Conservation (phyloP, 2,329 filamentous ascomycete genomes). For the Coniosporium tulheliwenetii region DNA sequence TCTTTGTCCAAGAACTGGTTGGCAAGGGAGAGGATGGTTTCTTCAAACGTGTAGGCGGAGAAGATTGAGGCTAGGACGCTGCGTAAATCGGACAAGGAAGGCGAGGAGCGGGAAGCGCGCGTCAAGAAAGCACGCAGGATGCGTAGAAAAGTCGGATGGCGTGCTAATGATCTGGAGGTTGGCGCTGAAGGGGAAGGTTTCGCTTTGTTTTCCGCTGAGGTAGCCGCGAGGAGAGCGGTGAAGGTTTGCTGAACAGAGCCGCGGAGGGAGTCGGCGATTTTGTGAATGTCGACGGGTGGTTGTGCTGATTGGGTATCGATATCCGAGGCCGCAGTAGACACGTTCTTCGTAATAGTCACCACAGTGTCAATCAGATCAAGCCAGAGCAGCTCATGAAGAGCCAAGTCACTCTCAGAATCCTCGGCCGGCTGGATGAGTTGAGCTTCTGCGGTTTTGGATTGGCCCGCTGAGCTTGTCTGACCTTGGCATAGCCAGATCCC, state of each 20-base stretch:
- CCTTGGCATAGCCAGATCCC: slow-evolving; percentile 92
- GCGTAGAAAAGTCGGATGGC: slow-evolving; percentile 58
- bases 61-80: slow-evolving; percentile 80
- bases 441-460: slow-evolving; percentile 17
- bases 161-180: slow-evolving; percentile 5
- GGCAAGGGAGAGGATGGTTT: slow-evolving; percentile 71
- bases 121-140: slow-evolving; percentile 81
- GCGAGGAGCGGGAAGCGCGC: slow-evolving; percentile 64
- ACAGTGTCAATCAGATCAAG: slow-evolving; percentile 48
- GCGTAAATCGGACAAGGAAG: slow-evolving; percentile 74
- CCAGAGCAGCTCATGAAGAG: slow-evolving; percentile 48
- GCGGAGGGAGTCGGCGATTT: slow-evolving; percentile 53
- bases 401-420: slow-evolving; percentile 40
- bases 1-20: slow-evolving; percentile 80
- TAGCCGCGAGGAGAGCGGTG: slow-evolving; percentile 67
- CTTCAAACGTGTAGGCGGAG: slow-evolving; percentile 88
- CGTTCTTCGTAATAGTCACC: slow-evolving; percentile 35
- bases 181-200: slow-evolving; percentile 9
- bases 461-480: slow-evolving; percentile 46
- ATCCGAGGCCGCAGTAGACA: slow-evolving; percentile 23
- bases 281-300: slow-evolving; percentile 18
- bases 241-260: slow-evolving; percentile 80
- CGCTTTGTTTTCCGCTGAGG: slow-evolving; percentile 32
- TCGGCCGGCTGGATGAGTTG: slow-evolving; percentile 22
- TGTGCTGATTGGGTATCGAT: slow-evolving; percentile 27